Conservation (phyloP, 2,329 filamentous ascomycete genomes). For the Trichoderma koningii region DNA sequence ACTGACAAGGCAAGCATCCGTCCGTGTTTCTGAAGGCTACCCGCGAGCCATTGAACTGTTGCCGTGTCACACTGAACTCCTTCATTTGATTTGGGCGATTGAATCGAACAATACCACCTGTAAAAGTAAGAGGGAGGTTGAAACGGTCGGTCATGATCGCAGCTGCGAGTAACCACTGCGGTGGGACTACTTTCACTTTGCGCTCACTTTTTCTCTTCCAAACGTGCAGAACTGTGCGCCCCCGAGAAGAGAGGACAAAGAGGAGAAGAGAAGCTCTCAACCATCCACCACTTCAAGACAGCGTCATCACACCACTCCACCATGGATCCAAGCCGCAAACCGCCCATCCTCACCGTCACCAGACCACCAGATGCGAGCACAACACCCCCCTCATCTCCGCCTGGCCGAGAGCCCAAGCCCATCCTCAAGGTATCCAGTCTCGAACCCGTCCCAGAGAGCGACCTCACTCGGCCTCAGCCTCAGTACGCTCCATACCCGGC, state of each 20-base stretch:
- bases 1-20: not conserved
- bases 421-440: constrained; percentile 31
- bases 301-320: not conserved
- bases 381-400: not conserved
- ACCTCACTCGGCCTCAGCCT: constrained; percentile 21
- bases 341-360: not conserved
- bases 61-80: not conserved
- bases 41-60: not conserved
- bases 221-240: too few relatives aligned
- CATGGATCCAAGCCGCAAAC: constrained; percentile 4
- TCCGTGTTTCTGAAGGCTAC: constrained; percentile 13
- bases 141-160: not conserved
- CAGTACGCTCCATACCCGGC: not conserved
- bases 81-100: not conserved
- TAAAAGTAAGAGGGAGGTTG: not conserved
- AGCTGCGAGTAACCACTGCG: not conserved
- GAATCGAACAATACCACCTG: not conserved
- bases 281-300: too few relatives aligned
- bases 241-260: not conserved
- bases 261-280: not conserved
- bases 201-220: not conserved
- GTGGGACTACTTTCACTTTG: not conserved
- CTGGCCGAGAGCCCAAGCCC: constrained; percentile 31
- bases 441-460: constrained; percentile 39
- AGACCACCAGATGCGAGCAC: not conserved